Evolutionary conservation across 1,284 basidiomycete genomes (phyloP).

Genomic region (Grifola frondosa): DNA sequence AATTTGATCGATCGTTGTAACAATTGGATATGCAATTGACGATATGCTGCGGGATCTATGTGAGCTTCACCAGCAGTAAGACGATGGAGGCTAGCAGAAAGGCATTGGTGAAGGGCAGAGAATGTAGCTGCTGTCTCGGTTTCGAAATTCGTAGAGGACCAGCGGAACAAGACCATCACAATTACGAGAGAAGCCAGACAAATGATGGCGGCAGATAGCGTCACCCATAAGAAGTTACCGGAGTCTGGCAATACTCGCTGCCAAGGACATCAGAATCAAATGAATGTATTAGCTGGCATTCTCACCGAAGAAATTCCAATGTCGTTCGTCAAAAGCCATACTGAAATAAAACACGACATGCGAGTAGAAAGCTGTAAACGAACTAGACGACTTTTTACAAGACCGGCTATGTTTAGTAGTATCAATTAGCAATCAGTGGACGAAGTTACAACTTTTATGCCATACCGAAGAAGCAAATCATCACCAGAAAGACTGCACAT

Average conservation of each 20-base stretch:
- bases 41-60: conserved; percentile 21
- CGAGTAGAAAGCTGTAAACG: conserved; percentile 45
- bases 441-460: conserved; percentile 1
- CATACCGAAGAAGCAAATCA: conserved; percentile 43
- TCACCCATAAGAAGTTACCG: conserved; percentile 42
- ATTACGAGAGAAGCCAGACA: conserved; percentile 40
- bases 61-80: conserved; percentile 20
- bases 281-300: background rate
- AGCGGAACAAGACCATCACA: conserved; percentile 40
- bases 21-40: conserved; percentile 32
- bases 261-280: background rate
- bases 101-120: conserved; percentile 34
- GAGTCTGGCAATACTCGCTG: conserved; percentile 35
- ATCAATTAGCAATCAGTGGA: background rate
- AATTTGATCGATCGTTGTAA: conserved; percentile 41
- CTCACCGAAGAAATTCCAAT: conserved; percentile 35
- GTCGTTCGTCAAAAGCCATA: conserved; percentile 46
- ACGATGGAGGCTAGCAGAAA: conserved; percentile 35
- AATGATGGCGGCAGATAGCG: conserved; percentile 40
- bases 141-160: conserved; percentile 46
- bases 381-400: conserved; percentile 46
- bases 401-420: conserved; percentile 35
- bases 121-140: conserved; percentile 39
- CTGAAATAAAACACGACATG: conserved; percentile 46
- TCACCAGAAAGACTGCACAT: conserved; percentile 41